These are phyloP conservation scores for Coniochaeta prunicola DNA, from an alignment of 2,329 filamentous ascomycete species.

Conservation along the genomic window DNA sequence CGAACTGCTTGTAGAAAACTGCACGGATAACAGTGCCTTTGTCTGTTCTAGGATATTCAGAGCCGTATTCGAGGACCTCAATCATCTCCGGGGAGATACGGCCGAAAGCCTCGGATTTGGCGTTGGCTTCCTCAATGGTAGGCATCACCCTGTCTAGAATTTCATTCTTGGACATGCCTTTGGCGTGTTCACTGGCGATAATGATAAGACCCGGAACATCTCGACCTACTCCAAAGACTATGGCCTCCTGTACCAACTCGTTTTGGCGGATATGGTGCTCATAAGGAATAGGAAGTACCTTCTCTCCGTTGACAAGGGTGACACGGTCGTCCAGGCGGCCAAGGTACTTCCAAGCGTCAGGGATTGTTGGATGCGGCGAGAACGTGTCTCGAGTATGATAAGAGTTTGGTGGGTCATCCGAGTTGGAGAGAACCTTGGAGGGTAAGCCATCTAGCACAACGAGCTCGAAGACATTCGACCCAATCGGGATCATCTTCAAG, in stretches of 20 bases:
- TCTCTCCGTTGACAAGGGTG: slow-evolving; percentile 39
- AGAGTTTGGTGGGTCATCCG: slow-evolving; percentile 34
- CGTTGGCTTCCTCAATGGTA: slow-evolving; percentile 42
- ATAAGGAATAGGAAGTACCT: slow-evolving; percentile 35
- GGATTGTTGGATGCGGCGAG: slow-evolving; percentile 29
- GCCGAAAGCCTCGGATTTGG: slow-evolving; percentile 40
- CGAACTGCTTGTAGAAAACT: slow-evolving; percentile 40
- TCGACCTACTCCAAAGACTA: slow-evolving; percentile 49
- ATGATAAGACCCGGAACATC: slow-evolving; percentile 46
- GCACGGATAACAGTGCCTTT: slow-evolving; percentile 50
- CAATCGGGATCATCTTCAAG: slow-evolving; percentile 26
- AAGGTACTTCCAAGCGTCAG: slow-evolving; percentile 36
- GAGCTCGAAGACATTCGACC: slow-evolving; percentile 23
- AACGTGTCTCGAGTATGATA: slow-evolving; percentile 39
- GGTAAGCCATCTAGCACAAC: slow-evolving; percentile 21
- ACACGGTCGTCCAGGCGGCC: slow-evolving; percentile 37
- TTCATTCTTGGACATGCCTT: slow-evolving; percentile 31
- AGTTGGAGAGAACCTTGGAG: slow-evolving; percentile 25
- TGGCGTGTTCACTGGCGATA: slow-evolving; percentile 37
- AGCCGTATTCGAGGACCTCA: slow-evolving; percentile 34
- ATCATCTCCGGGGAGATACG: slow-evolving; percentile 47
- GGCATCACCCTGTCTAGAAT: slow-evolving; percentile 41
- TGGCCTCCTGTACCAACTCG: slow-evolving; percentile 43
- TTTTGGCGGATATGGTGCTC: slow-evolving; percentile 48
- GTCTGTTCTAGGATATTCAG: slow-evolving; percentile 39